Conservation (phyloP, 2,329 filamentous ascomycete species). For the Botrytis pseudocinerea region DNA sequence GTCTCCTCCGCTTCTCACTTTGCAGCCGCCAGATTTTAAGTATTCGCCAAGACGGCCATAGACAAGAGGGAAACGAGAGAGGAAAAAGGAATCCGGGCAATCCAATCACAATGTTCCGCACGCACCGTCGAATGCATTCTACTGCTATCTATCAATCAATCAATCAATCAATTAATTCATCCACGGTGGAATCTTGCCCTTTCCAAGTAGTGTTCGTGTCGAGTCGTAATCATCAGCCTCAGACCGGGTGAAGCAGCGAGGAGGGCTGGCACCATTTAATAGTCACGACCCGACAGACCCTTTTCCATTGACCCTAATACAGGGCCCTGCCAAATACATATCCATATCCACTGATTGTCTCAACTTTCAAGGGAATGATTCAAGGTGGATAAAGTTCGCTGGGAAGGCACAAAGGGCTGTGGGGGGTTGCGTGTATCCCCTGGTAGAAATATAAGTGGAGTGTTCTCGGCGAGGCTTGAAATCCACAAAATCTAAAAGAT, state of each 20-base stretch:
- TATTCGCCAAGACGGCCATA: slow-evolving; percentile 10
- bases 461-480: slow-evolving; percentile 17
- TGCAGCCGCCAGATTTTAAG: slow-evolving; percentile 12
- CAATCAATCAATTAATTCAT: background rate
- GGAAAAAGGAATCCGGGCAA: background rate
- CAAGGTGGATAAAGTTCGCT: slow-evolving; percentile 12
- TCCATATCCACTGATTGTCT: background rate
- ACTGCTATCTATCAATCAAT: background rate
- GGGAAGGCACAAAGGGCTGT: slow-evolving; percentile 4
- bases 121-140: background rate
- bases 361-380: background rate
- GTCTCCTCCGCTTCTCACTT: slow-evolving; percentile 12
- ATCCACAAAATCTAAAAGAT: slow-evolving; percentile 1
- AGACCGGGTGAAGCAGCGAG: background rate
- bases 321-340: background rate
- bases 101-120: slow-evolving; percentile 4
- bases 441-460: slow-evolving; percentile 3
- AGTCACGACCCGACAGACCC: background rate
- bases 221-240: background rate
- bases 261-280: background rate
- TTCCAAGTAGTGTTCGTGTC: background rate
- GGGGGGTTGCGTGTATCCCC: slow-evolving; percentile 17
- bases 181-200: background rate
- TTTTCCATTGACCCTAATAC: background rate
- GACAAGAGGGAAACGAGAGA: slow-evolving; percentile 3